Base-by-base conservation (phyloP, 139 green algal species). In the Asterochloris erici region DNA sequence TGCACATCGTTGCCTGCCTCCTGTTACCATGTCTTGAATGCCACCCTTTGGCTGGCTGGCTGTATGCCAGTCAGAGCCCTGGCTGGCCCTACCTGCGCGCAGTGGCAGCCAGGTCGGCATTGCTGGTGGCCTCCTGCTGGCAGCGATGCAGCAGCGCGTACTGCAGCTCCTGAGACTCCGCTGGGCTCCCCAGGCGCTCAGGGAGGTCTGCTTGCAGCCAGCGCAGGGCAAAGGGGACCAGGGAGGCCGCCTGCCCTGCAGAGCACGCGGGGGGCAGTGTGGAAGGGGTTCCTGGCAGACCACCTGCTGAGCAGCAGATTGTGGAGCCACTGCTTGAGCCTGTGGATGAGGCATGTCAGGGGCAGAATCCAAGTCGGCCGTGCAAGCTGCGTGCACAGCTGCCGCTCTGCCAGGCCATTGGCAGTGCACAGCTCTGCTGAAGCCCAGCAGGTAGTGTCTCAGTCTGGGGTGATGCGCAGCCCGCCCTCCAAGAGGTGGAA, bases 201-300 rank as follows among this genome's bases (percentile, higher is more conserved):
- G 74, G 74, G 29, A 84, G 27, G 38, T 86, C 81, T 12, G 84
- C 81, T 14, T 78, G 27, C 15, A 88, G 74, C 71, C 79, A 83
- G 23, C 83, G 79, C 64, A 89, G 74, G 17, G 78, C 81, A 81
- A 88, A 89, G 1, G 86, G 86, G 64, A 87, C 82, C 28, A 60
- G 68, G 9, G 81, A 84, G 1, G 63, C n/a, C 17, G 13, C 12
- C 11, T 11, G 68, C 6, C 81, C 81, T 84, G 81, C 63, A 73
- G 19, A 26, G 62, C 28, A 61, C 14, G 68, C 60, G 26, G 26
- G 6, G 19, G 17, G 47, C 9, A 28, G 27, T 26, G 21, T 26
- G 19, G 19, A 71, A 71, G 17, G 21, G 19, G 66, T 23, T 71
- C 21, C 66, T 26, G 2, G 19, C 21, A 23, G 9, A 71, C 21